Base-by-base conservation (phyloP, 2,329 filamentous ascomycete species). In the Aspergillus hiratsukae region DNA sequence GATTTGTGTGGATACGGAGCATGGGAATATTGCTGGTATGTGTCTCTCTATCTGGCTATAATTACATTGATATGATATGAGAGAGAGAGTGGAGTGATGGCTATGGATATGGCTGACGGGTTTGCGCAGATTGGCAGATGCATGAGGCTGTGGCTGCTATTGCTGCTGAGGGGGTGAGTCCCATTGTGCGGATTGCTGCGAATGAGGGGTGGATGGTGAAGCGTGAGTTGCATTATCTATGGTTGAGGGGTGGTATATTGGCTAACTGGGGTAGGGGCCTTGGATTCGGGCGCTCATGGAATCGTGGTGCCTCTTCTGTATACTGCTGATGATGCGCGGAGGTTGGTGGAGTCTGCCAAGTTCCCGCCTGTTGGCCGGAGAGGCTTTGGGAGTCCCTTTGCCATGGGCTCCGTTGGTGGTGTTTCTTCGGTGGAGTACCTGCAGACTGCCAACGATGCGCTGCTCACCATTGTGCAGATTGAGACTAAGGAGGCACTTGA, bases 131-230 rank as follows among this genome's bases (percentile, higher is more conserved):
- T 49, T 64, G 58, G 43, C 72, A 76, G 58, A 84, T 83, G 81
- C 81, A 83, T 61, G 80, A 83, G 66, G 76, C 79, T 50, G 79
- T 83, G 10, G 79, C 77, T 43, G 76, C 76, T 8, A 73, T 79
- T 59, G 72, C 75, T 9, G 67, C 69, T 19, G 70, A 68, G 48
- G 74, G 75, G 23, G 73, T 75, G 40, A 77, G 75, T 58, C 75
- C 75, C 1, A 72, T 79, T 53, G 75, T 79, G 21, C 69, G 73
- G 52, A 79, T 85, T 45, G 76, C 81, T 14, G 81, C 80, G 27
- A 83, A 83, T 55, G 81, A 85, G 70, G 75, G 79, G 49, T 85
- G 81, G 82, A 83, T 84, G 81, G 81, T 85, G 56, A 85, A 86
- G 66, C 74, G 83, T 77, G 67, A 56, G 72, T 54, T 23, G 23